These are phyloP conservation scores for Ramularia collo-cygni DNA, from an alignment of 2,329 filamentous ascomycete species.

Conservation along the genomic window DNA sequence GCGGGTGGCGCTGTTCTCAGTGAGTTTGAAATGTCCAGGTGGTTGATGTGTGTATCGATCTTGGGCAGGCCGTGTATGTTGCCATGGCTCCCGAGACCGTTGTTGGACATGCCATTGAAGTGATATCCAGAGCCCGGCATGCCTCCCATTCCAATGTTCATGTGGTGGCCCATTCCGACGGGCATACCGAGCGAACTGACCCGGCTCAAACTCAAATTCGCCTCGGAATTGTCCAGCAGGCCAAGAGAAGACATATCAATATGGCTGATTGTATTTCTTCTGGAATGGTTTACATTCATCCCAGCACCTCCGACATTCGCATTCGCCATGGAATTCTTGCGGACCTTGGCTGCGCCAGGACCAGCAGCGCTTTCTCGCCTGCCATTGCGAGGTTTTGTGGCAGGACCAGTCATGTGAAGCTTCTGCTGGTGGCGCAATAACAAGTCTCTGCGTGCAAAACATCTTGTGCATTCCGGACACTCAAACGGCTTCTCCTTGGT, in stretches of 20 bases:
- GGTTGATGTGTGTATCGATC: constrained; percentile 68
- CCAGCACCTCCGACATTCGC: constrained; percentile 43
- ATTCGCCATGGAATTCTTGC: constrained; percentile 84
- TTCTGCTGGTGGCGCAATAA: constrained; percentile 96
- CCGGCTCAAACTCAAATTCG: constrained; percentile 21
- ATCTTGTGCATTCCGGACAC: constrained; percentile 87
- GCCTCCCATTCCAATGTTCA: constrained; percentile 55
- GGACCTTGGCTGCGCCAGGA: constrained; percentile 64
- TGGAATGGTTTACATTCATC: constrained; percentile 52
- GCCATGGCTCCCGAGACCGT: constrained; percentile 59
- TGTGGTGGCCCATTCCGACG: constrained; percentile 10
- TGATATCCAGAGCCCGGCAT: constrained; percentile 53
- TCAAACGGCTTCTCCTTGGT: constrained; percentile 99
- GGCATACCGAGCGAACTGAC: constrained; percentile 23
- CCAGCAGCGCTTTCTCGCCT: constrained; percentile 81
- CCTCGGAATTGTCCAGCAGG: constrained; percentile 22
- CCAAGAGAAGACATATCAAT: constrained; percentile 72
- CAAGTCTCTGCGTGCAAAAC: constrained; percentile 89
- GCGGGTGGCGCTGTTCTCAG: constrained; percentile 73
- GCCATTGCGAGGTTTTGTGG: constrained; percentile 73
- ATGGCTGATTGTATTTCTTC: constrained; percentile 95
- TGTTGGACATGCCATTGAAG: constrained; percentile 65
- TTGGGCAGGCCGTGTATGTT: constrained; percentile 66
- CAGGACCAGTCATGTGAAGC: constrained; percentile 85
- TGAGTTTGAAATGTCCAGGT: constrained; percentile 54